Evolutionary conservation across 2,329 filamentous ascomycete genomes (phyloP).

Genomic region (Aspergillus sp.): DNA sequence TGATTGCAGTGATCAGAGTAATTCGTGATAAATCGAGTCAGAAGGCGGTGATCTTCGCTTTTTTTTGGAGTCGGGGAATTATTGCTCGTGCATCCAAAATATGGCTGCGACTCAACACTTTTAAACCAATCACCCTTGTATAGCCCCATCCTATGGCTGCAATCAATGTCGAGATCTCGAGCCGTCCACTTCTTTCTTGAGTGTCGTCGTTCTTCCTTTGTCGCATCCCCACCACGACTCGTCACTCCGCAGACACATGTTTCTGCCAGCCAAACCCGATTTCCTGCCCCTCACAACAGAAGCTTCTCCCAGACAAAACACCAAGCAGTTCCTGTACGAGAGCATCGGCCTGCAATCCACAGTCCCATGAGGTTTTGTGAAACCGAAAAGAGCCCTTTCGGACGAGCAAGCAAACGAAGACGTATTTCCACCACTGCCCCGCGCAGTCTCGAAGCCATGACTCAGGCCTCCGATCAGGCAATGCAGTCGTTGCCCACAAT

Average conservation of each 20-base stretch:
- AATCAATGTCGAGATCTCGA: conserved; percentile 16
- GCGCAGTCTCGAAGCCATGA: conserved; percentile 22
- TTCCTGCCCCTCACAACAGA: conserved; percentile 5
- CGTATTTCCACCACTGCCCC: conserved; percentile 20
- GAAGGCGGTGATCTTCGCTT: not conserved
- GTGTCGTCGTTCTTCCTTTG: conserved; percentile 7
- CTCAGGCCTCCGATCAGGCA: conserved; percentile 3
- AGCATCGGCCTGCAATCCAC: not conserved
- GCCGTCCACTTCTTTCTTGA: conserved; percentile 11
- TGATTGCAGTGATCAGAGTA: too few relatives aligned
- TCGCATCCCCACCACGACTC: conserved; percentile 8
- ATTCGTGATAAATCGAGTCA: not conserved
- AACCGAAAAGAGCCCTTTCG: conserved; percentile 10
- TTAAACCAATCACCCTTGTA: too few relatives aligned
- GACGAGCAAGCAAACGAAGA: conserved; percentile 27
- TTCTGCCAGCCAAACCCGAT: conserved; percentile 5
- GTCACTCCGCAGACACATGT: not conserved
- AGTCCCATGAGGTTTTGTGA: conserved; percentile 21
- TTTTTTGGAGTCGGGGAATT: too few relatives aligned
- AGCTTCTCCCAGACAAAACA: conserved; percentile 6
- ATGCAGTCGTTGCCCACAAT: conserved; percentile 33
- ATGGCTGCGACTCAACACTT: too few relatives aligned
- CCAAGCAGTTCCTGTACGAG: conserved; percentile 2
- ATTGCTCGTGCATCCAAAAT: too few relatives aligned
- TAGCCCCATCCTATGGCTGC: conserved; percentile 5